Percentiles rank a stretch among this genome's conserved stretches.
phyloP scores from a whole-genome alignment of 306 rosid species.

The Prosopis cineraria region DNA sequence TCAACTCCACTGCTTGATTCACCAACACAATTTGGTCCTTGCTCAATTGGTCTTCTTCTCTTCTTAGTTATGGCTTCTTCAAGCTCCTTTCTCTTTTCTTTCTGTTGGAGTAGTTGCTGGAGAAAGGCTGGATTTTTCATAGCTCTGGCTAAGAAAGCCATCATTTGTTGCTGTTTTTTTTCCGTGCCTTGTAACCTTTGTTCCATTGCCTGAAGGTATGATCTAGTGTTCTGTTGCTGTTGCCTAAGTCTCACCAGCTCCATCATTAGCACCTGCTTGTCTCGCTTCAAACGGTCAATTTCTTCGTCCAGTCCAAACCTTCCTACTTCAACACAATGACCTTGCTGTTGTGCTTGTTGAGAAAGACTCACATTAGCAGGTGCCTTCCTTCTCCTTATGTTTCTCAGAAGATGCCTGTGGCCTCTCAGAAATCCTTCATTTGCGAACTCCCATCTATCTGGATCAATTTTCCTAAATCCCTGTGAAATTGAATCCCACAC shows the following conservation, averaged over 20 bases:
- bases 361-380: conserved; percentile 46
- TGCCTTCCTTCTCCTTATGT: conserved; percentile 65
- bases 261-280: conserved; percentile 61
- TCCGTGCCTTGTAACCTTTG: conserved; percentile 70
- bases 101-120: conserved; percentile 61
- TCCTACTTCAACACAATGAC: conserved; percentile 51
- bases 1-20: conserved; percentile 29
- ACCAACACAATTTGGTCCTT: conserved; percentile 38
- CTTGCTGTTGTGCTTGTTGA: conserved; percentile 41
- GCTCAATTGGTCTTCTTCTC: conserved; percentile 73
- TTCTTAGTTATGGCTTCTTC: conserved; percentile 67
- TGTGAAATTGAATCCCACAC: conserved; percentile 40
- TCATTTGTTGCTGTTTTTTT: conserved; percentile 78
- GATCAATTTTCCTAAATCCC: conserved; percentile 89
- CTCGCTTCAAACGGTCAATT: conserved; percentile 59
- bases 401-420: conserved; percentile 65
- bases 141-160: conserved; percentile 82
- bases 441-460: conserved; percentile 88
- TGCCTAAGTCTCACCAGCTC: conserved; percentile 78
- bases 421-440: conserved; percentile 75
- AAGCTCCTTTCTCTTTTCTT: conserved; percentile 58
- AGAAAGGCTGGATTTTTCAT: conserved; percentile 71
- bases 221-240: conserved; percentile 65
- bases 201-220: conserved; percentile 66
- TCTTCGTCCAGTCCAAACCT: conserved; percentile 57